These are phyloP conservation scores for Blastobotrys aristatus DNA, from an alignment of 1,139 yeast genomes.

Conservation along the genomic window DNA sequence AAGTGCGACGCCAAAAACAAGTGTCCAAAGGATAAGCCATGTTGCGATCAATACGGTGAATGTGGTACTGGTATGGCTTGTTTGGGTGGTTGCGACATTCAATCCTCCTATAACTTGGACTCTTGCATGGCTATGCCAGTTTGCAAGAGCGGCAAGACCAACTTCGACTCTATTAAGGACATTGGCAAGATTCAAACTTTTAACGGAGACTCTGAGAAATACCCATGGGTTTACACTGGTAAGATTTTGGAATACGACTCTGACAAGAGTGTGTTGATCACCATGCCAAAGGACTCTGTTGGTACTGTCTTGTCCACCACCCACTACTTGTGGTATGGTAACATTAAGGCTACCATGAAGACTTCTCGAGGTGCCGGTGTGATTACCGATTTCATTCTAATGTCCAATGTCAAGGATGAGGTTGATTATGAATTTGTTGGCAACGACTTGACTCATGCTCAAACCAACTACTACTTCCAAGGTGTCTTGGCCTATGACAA, in stretches of 20 bases:
- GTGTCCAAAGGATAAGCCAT: conserved; percentile 69
- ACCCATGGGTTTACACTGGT: conserved; percentile 77
- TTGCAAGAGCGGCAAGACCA: conserved; percentile 32
- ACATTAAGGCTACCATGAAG: conserved; percentile 61
- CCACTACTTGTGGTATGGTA: conserved; percentile 84
- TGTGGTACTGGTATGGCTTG: conserved; percentile 80
- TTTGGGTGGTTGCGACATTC: conserved; percentile 75
- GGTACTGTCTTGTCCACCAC: conserved; percentile 84
- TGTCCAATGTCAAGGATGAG: conserved; percentile 87
- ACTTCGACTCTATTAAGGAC: conserved; percentile 31
- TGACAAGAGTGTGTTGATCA: conserved; percentile 52
- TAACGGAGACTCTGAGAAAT: conserved; percentile 64
- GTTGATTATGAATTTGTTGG: conserved; percentile 88
- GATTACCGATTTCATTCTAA: conserved; percentile 73
- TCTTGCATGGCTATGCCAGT: conserved; percentile 68
- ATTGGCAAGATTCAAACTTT: conserved; percentile 43
- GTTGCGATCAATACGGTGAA: conserved; percentile 72
- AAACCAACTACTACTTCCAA: conserved; percentile 75
- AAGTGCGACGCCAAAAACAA: conserved; percentile 26
- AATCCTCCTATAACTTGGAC: conserved; percentile 51
- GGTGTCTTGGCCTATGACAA: conserved; percentile 68
- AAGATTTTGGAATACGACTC: conserved; percentile 40
- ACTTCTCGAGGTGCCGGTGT: conserved; percentile 78
- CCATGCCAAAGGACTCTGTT: conserved; percentile 70
- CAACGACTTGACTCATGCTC: conserved; percentile 57